Conservation (phyloP, 768 basidiomycete genomes). For the Leccinum pellstonianum region DNA sequence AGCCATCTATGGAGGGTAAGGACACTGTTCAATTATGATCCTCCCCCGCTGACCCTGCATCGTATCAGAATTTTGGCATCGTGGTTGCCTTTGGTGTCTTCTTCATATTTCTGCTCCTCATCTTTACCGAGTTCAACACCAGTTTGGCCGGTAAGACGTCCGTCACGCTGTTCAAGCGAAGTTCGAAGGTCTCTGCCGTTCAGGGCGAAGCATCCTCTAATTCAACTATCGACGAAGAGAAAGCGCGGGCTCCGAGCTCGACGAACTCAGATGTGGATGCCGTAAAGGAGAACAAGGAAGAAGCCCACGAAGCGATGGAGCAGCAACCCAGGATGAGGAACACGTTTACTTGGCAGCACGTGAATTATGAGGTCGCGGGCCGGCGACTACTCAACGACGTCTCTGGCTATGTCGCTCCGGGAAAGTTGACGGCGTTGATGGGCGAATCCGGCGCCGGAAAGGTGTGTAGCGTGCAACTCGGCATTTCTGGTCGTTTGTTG, state of each 20-base stretch:
- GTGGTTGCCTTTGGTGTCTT: conserved; percentile 58
- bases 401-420: conserved; percentile 78
- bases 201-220: background rate
- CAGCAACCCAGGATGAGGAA: conserved; percentile 40
- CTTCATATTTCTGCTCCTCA: conserved; percentile 55
- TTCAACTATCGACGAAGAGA: conserved; percentile 30
- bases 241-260: conserved; percentile 16
- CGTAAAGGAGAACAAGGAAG: conserved; percentile 14
- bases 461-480: conserved; percentile 16
- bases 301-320: conserved; percentile 34
- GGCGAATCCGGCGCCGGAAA: conserved; percentile 57
- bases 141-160: conserved; percentile 34
- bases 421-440: conserved; percentile 78
- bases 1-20: conserved; percentile 50
- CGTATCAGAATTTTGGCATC: conserved; percentile 64
- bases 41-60: background rate
- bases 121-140: conserved; percentile 58
- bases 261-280: conserved; percentile 9
- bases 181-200: conserved; percentile 34
- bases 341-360: conserved; percentile 78
- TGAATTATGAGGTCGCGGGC: conserved; percentile 65
- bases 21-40: background rate
- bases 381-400: conserved; percentile 65
- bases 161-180: conserved; percentile 67
- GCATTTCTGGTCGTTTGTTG: no score